Percentiles rank a stretch among this genome's conserved stretches.
These are phyloP conservation scores for Orbilia oligospora DNA, from an alignment of 2,329 filamentous ascomycete species.

Conservation along the genomic window DNA sequence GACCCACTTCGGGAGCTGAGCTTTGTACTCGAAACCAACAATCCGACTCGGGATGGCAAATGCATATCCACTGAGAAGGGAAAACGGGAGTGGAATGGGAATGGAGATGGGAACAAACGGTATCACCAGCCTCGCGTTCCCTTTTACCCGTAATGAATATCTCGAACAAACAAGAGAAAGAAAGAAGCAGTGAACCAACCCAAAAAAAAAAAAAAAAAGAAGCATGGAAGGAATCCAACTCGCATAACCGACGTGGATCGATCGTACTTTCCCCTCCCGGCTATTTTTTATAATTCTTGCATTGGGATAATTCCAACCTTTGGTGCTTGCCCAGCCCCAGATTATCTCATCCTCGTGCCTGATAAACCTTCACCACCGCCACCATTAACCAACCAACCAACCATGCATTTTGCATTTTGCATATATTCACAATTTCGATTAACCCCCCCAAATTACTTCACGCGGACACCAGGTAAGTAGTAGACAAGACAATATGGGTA, in stretches of 20 bases:
- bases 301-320: slow-evolving; percentile 21
- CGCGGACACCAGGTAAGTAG: neutral
- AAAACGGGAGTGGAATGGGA: neutral
- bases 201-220: too few species aligned
- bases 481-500: neutral
- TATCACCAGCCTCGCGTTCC: slow-evolving; percentile 34
- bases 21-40: slow-evolving; percentile 23
- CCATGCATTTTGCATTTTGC: slow-evolving; percentile 30
- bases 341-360: slow-evolving; percentile 13
- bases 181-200: neutral
- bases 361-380: slow-evolving; percentile 1
- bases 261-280: slow-evolving; percentile 43
- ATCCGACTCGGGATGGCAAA: slow-evolving; percentile 3
- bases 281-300: slow-evolving; percentile 51
- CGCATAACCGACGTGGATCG: slow-evolving; percentile 47
- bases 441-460: neutral
- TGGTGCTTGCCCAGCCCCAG: neutral
- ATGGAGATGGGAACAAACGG: neutral
- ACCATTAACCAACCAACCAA: too few species aligned
- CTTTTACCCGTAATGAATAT: slow-evolving; percentile 48
- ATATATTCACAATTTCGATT: slow-evolving; percentile 28
- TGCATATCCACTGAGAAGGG: slow-evolving; percentile 7
- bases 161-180: neutral
- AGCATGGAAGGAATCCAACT: slow-evolving; percentile 3
- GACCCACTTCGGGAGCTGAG: slow-evolving; percentile 2